Percentiles rank a stretch among this genome's conserved stretches.
Conservation (phyloP, 1,284 basidiomycete genomes). For the Phylloporus sp. region DNA sequence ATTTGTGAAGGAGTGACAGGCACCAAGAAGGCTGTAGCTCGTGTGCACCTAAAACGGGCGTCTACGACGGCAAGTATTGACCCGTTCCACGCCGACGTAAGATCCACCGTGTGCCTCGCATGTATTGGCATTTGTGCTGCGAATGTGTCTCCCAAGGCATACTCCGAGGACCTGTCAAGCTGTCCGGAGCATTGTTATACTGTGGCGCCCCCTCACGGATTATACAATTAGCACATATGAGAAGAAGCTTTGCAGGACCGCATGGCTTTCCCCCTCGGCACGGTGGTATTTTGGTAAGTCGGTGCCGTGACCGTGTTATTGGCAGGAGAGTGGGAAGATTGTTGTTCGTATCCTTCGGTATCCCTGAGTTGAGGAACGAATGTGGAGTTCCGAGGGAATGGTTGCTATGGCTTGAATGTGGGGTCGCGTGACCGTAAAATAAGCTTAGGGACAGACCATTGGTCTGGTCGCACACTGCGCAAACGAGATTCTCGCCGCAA, state of each 20-base stretch:
- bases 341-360: not conserved
- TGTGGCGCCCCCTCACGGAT: too few relatives aligned
- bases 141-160: not conserved
- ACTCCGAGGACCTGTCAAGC: not conserved
- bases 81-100: not conserved
- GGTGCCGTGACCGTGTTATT: not conserved
- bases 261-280: slow-evolving; percentile 9
- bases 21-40: not conserved
- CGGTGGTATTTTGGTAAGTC: slow-evolving; percentile 1
- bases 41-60: not conserved
- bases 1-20: not conserved
- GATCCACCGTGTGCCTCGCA: not conserved
- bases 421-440: slow-evolving; percentile 11
- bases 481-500: not conserved
- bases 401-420: not conserved
- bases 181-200: too few relatives aligned
- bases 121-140: not conserved
- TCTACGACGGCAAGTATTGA: not conserved
- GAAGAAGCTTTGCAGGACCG: not conserved
- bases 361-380: not conserved
- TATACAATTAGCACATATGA: not conserved
- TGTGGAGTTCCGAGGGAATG: not conserved
- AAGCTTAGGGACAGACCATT: too few relatives aligned
- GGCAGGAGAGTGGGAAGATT: not conserved
- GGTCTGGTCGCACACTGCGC: not conserved